Percentiles rank a stretch among this genome's conserved stretches.
Conservation (phyloP, 2,329 filamentous ascomycete species). For the Aspergillus neoniger region DNA sequence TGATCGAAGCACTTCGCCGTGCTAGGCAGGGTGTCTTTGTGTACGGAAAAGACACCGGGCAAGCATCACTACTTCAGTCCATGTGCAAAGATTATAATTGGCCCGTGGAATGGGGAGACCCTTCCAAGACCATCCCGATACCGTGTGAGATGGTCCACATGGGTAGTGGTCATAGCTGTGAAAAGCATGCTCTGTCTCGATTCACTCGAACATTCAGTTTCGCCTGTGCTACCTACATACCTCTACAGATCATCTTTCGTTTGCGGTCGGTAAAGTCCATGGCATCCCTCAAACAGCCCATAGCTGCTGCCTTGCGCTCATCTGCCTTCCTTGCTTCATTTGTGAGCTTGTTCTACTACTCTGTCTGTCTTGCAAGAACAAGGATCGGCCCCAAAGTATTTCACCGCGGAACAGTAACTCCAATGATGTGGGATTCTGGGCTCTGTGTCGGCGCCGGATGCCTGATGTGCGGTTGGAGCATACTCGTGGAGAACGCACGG, state of each 20-base stretch:
- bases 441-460: conserved; percentile 73
- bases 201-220: conserved; percentile 71
- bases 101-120: conserved; percentile 73
- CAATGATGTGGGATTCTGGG: conserved; percentile 59
- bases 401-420: conserved; percentile 54
- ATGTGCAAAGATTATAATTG: conserved; percentile 73
- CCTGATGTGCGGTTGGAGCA: conserved; percentile 77
- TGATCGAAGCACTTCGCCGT: conserved; percentile 72
- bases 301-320: conserved; percentile 66
- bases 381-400: conserved; percentile 70
- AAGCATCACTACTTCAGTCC: conserved; percentile 65
- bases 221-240: conserved; percentile 75
- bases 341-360: conserved; percentile 80
- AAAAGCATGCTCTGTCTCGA: conserved; percentile 69
- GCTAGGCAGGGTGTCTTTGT: conserved; percentile 63
- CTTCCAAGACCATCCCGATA: conserved; percentile 67
- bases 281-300: conserved; percentile 51
- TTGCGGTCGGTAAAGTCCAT: conserved; percentile 52
- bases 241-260: conserved; percentile 69
- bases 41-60: conserved; percentile 74
- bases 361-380: conserved; percentile 75
- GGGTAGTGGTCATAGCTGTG: conserved; percentile 69
- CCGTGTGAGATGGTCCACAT: conserved; percentile 85
- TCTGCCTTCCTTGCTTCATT: conserved; percentile 78
- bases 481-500: conserved; percentile 67